phyloP scores from a whole-genome alignment of 164 flowering plant species.

The Vitis rupestris region DNA sequence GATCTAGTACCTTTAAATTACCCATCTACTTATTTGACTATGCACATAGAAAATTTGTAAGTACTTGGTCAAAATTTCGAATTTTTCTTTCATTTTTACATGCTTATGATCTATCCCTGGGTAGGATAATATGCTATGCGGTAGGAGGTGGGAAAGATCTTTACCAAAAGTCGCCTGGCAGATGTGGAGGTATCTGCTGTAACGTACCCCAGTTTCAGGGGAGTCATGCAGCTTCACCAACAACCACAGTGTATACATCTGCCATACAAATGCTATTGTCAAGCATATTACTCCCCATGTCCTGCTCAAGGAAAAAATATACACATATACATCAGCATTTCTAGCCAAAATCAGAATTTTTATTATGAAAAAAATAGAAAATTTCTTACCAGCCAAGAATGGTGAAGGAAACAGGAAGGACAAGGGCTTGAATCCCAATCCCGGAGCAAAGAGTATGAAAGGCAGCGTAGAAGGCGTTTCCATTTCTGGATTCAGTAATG shows the following conservation, averaged over 20 bases:
- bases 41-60: too few species aligned
- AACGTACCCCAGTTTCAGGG: conserved; percentile 46
- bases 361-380: neutral
- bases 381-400: conserved; percentile 68
- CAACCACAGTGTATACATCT: conserved; percentile 67
- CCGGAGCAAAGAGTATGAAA: conserved; percentile 74
- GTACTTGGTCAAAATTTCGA: too few species aligned
- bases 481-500: conserved; percentile 79
- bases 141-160: too few species aligned
- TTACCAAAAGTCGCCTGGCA: conserved; percentile 17
- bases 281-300: conserved; percentile 62
- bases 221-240: conserved; percentile 67
- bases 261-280: conserved; percentile 60
- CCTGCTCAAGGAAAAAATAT: conserved; percentile 35
- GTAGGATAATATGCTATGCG: too few species aligned
- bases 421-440: conserved; percentile 75
- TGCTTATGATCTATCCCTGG: too few species aligned
- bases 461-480: conserved; percentile 62
- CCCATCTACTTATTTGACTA: too few species aligned
- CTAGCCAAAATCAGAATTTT: too few species aligned
- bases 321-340: too few species aligned
- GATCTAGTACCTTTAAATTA: too few species aligned
- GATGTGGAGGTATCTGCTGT: conserved; percentile 65
- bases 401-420: conserved; percentile 76
- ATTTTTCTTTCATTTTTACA: too few species aligned